A percentile compares a stretch with the other conserved stretches of the same genome.
Conservation (phyloP, 73 alveolate species). For the Paramecium sonneborni region DNA sequence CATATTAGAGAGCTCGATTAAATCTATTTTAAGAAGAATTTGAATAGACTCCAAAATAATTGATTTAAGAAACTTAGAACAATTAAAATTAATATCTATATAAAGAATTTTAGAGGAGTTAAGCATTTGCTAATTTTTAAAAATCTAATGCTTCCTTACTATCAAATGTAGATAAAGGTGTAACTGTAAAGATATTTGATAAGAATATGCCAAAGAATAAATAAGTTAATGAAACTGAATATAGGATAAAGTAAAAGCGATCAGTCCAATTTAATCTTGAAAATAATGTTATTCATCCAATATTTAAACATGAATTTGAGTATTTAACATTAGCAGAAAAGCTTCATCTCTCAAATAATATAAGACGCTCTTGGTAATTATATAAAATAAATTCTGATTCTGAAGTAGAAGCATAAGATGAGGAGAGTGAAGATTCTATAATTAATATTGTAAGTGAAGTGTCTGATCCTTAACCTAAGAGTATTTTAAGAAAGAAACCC, state of each 20-base stretch:
- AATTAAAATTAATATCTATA: not conserved
- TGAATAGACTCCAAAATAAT: not conserved
- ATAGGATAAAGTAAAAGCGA: not conserved
- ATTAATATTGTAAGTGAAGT: not conserved
- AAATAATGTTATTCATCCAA: not conserved
- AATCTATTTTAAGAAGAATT: not conserved
- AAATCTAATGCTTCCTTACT: not conserved
- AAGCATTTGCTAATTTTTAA: conserved; percentile 17
- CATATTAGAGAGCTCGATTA: not conserved
- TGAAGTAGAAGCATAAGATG: conserved; percentile 5
- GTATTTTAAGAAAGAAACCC: not conserved
- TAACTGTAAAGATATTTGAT: not conserved
- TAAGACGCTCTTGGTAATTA: not conserved
- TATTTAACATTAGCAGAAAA: not conserved
- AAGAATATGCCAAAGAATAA: not conserved
- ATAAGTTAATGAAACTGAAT: not conserved
- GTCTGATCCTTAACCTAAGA: not conserved
- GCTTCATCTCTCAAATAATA: not conserved
- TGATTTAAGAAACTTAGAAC: not conserved
- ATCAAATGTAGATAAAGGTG: conserved; percentile 18
- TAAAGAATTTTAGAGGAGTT: not conserved
- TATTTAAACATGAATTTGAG: not conserved
- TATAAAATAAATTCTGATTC: not conserved
- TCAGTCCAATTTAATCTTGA: conserved; percentile 9
- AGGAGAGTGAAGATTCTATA: not conserved